Evolutionary conservation across 2,329 filamentous ascomycete genomes (phyloP).

Genomic region (Davidsoniella neocaledoniae): DNA sequence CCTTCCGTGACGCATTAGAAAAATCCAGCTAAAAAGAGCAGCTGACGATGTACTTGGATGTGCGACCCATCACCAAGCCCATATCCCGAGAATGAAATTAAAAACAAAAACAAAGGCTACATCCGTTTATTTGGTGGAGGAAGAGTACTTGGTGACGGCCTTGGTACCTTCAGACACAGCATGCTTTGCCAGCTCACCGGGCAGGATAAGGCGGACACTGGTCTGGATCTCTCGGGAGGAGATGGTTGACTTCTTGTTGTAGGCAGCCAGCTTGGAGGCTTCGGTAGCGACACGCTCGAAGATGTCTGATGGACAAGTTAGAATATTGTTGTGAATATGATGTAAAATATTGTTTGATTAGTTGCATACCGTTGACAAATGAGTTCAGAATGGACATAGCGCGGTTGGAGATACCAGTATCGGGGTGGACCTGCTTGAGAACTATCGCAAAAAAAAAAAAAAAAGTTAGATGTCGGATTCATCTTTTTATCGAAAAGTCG

Average conservation of each 20-base stretch:
- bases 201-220: conserved; percentile 89
- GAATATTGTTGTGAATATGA: conserved; percentile 10
- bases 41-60: conserved; percentile 11
- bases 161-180: conserved; percentile 99
- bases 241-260: conserved; percentile 99
- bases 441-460: conserved; percentile 35
- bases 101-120: conserved; percentile 31
- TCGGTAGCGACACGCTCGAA: conserved; percentile 98
- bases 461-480: conserved; percentile 10
- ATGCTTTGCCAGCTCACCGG: conserved; percentile 98
- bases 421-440: conserved; percentile 98
- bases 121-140: conserved; percentile 79
- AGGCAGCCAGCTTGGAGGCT: conserved; percentile 95
- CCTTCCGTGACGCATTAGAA: conserved; percentile 64
- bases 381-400: conserved; percentile 99
- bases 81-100: conserved; percentile 38
- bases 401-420: conserved; percentile 99
- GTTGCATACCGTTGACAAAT: conserved; percentile 83
- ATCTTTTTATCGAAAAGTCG: conserved; percentile 13
- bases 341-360: neutral
- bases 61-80: conserved; percentile 36
- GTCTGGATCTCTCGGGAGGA: conserved; percentile 99
- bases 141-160: conserved; percentile 99
- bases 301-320: conserved; percentile 50
- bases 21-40: conserved; percentile 29